Evolutionary conservation across 768 basidiomycete genomes (phyloP).

Genomic region (Tephrocybe sp.): DNA sequence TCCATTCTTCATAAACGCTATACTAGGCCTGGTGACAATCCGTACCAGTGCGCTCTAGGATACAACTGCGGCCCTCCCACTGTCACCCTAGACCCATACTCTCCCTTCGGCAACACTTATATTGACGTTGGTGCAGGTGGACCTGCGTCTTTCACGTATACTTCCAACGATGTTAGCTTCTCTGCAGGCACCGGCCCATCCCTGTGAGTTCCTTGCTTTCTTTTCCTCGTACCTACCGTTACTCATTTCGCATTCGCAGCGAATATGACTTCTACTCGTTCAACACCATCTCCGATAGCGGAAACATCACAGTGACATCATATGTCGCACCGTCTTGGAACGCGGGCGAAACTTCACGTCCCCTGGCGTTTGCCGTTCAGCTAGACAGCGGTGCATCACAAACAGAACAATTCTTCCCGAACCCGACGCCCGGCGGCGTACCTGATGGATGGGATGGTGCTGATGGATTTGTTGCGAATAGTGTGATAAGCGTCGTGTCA

Average conservation of each 20-base stretch:
- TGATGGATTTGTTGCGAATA: slow-evolving; percentile 58
- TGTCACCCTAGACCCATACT: slow-evolving; percentile 58
- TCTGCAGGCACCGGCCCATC: slow-evolving; percentile 61
- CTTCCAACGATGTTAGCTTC: slow-evolving; percentile 54
- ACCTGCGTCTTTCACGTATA: slow-evolving; percentile 56
- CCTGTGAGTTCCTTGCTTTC: slow-evolving; percentile 42
- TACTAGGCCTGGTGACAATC: slow-evolving; percentile 68
- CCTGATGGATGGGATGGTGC: slow-evolving; percentile 48
- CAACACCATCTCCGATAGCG: slow-evolving; percentile 40
- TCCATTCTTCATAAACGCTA: background rate
- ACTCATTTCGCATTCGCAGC: slow-evolving; percentile 26
- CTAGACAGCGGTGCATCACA: slow-evolving; percentile 44
- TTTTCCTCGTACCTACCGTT: background rate
- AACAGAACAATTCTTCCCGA: slow-evolving; percentile 47
- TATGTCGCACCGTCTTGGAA: slow-evolving; percentile 56
- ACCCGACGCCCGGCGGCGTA: slow-evolving; percentile 42
- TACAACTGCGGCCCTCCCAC: slow-evolving; percentile 53
- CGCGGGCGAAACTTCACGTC: slow-evolving; percentile 46
- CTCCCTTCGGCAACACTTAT: slow-evolving; percentile 52
- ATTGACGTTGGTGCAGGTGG: slow-evolving; percentile 66
- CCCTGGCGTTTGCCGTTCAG: slow-evolving; percentile 50
- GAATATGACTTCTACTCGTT: slow-evolving; percentile 70
- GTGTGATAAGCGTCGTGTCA: slow-evolving; percentile 41
- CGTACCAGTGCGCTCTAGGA: slow-evolving; percentile 49
- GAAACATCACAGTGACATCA: slow-evolving; percentile 49